Percentiles rank a stretch among this genome's conserved stretches.
Evolutionary conservation across 257 asterid genomes (phyloP).

Genomic region (Cruciata laevipes): DNA sequence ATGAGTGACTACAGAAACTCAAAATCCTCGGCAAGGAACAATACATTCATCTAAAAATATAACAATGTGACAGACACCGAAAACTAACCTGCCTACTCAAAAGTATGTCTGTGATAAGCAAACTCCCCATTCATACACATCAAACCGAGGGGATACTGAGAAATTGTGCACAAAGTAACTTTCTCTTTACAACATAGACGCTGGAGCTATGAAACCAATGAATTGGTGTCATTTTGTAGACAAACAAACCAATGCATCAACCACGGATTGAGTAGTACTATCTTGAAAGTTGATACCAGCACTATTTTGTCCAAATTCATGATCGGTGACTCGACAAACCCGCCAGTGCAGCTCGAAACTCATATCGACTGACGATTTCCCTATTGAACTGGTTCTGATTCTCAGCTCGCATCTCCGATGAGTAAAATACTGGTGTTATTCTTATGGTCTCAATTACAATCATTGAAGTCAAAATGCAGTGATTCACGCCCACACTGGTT

Average conservation of each 20-base stretch:
- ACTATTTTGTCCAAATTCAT: constrained; percentile 48
- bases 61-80: constrained; percentile 24
- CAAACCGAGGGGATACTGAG: neutral
- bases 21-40: constrained; percentile 18
- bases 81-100: constrained; percentile 28
- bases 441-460: no score
- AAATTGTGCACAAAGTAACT: constrained; percentile 3
- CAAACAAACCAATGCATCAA: constrained; percentile 23
- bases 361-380: no score
- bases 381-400: no score
- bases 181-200: no score
- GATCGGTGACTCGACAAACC: no score
- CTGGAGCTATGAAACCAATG: constrained; percentile 10
- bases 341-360: no score
- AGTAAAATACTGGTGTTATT: no score
- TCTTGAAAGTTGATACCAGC: constrained; percentile 13
- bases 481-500: constrained; percentile 46
- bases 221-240: neutral
- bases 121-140: constrained; percentile 1
- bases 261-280: neutral
- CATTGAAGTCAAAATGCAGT: constrained; percentile 84
- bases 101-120: neutral
- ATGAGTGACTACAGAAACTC: constrained; percentile 20
- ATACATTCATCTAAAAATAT: constrained; percentile 19
- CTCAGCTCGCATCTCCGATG: no score